Base-by-base conservation (phyloP, 805 yeast genomes). In the Aciculoconidium aculeatum region DNA sequence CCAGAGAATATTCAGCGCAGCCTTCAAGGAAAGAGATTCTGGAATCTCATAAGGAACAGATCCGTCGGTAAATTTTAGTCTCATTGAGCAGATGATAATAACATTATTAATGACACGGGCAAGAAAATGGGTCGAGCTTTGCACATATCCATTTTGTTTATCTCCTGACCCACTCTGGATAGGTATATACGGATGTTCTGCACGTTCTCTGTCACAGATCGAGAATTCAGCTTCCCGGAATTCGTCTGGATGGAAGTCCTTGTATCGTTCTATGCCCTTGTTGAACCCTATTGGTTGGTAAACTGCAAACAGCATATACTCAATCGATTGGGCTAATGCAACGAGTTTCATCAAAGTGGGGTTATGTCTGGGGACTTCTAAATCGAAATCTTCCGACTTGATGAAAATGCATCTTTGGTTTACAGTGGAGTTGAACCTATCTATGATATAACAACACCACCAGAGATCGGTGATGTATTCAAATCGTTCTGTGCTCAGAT, bases 371-470 rank as follows among this genome's bases (percentile, higher is more conserved):
- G 61, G 61, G 11, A 52, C 35, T 24, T 53, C 61, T 17, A 53
- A 34, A 35, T 59, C 55, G 42, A 50, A 58, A 40, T 59, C 66
- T 13, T 49, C 55, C 15, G 40, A 41, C 25, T 47, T 42, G 22
- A 58, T 49, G 31, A 55, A 49, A 17, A 55, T 36, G 2, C 49
- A 44, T 14, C 61, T 32, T 14, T 49, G 36, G 36, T 50, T 53
- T 8, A 49, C 41, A 11, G 55, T 31, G 6, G 53, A 60, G 35
- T 47, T 57, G 37, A 55, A 49, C 13, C 61, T 34, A 35, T 59
- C 66, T 24, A 58, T 34, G 3, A 57, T 34, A 31, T 43, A 58
- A 25, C 58, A 44, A 24, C 47, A 39, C 64, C 64, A 59, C 60
- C 62, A 59, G 11, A 58, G 34, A 22, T 49, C 42, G 10, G 49